Evolutionary conservation across 371 early-diverging fungal species (phyloP), one percentile per base, ranked within the genome.

Genomic region (Mucor circinelloides): DNA sequence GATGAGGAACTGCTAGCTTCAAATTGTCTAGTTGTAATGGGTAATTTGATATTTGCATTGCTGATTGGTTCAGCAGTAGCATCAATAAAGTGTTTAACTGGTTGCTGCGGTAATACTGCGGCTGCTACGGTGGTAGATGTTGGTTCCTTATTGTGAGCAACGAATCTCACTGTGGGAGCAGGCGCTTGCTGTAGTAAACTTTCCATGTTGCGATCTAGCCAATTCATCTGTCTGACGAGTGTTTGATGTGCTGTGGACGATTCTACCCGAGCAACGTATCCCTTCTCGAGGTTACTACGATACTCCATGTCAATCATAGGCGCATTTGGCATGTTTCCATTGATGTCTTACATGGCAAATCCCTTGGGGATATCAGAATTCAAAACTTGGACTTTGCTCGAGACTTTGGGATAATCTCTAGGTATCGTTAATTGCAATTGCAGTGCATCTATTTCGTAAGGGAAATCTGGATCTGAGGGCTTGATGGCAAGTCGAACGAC

Each of bases 381-480:
- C 48, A 86, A 64, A 0, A 93, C 90, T 48, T 69, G 66, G 40
- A 90, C 66, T 3, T 74, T 58, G 59, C 83, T 81, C 3, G 71
- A 70, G 13, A 62, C 12, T 4, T 57, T 52, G 4, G 89, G 87
- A 54, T 87, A 86, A 7, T 62, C 64, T 15, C 52, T 67, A 6
- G 90, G 90, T 21, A 91, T 72, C 19, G 54, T 62, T 6, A 91
- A 66, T 32, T 83, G 80, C 13, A 90, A 48, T 48, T 78, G 70
- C 15, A 91, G 82, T n/a, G 76, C 52, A 17, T 85, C 85, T 46
- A 92, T 81, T 46, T 92, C 92, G 70, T 83, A 92, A 1, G 92
- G 91, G 66, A 92, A 92, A 66, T 92, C 92, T 28, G 92, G 92
- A 70, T 92, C 92, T 6, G 85, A 81, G 0, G 90, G 90, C 12